These are phyloP conservation scores for Chrysoporthe deuterocubensis DNA, from an alignment of 2,329 filamentous ascomycete species.

Conservation along the genomic window DNA sequence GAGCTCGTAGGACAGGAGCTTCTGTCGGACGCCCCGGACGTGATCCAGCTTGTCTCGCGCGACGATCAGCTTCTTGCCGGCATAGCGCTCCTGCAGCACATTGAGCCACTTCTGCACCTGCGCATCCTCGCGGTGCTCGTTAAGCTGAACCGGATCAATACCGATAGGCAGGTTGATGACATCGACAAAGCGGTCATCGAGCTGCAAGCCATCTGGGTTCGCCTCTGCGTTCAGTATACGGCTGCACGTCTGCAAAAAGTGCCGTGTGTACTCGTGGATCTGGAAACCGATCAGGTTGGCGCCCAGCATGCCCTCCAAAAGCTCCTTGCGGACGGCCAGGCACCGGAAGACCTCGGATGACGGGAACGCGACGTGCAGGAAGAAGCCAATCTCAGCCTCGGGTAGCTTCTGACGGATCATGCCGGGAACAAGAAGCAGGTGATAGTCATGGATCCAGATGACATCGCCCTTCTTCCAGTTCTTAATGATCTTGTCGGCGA, in stretches of 20 bases:
- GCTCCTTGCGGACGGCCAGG: slow-evolving; percentile 80
- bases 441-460: slow-evolving; percentile 96
- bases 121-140: slow-evolving; percentile 69
- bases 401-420: slow-evolving; percentile 91
- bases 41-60: slow-evolving; percentile 93
- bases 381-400: slow-evolving; percentile 94
- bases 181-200: slow-evolving; percentile 92
- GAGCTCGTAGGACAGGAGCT: slow-evolving; percentile 87
- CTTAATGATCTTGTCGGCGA: slow-evolving; percentile 86
- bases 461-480: slow-evolving; percentile 93
- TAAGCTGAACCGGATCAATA: slow-evolving; percentile 80
- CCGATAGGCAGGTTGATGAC: slow-evolving; percentile 86
- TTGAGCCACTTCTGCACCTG: slow-evolving; percentile 80
- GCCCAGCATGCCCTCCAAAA: slow-evolving; percentile 90
- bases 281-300: slow-evolving; percentile 94
- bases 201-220: slow-evolving; percentile 81
- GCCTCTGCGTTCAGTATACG: slow-evolving; percentile 89
- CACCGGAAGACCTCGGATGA: slow-evolving; percentile 96
- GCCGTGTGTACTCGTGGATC: slow-evolving; percentile 88
- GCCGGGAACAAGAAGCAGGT: slow-evolving; percentile 82
- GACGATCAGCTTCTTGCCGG: slow-evolving; percentile 87
- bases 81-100: slow-evolving; percentile 81
- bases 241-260: slow-evolving; percentile 95
- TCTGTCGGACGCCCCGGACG: slow-evolving; percentile 90
- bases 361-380: slow-evolving; percentile 91